Base-by-base conservation (phyloP, 257 asterid species). In the Penstemon barbatus region DNA sequence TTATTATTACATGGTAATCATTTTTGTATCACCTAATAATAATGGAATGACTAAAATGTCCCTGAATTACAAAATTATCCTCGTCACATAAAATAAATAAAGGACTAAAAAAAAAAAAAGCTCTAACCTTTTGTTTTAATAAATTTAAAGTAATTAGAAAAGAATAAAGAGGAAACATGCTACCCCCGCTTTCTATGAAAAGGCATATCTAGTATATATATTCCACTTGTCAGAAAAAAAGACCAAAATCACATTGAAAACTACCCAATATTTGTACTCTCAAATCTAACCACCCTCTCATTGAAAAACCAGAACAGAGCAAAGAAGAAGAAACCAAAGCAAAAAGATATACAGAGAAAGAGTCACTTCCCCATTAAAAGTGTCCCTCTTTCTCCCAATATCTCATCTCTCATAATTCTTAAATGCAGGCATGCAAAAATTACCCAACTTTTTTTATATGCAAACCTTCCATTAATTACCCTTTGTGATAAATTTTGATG, bases 401-500 rank as follows among this genome's bases (percentile, higher is more conserved):
- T 3, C 2, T 4, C n/a, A 7, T 39, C 40, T 55, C 11, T 1
- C 4, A 40, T 44, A 6, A 45, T 10, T 25, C 68, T 36, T 50
- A 77, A 53, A 80, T 74, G 85, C 78, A 77, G 82, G 76, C 77
- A 80, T 70, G 77, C 69, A 66, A 65, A 58, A 38, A 43, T 13
- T 1, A 12, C 68, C 7, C 61, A 6, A 3, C 12, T 40, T 12
- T 19, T 15, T 33, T 71, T 66, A 5, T 45, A 49, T 33, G 18
- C 51, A 3, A 44, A 46, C 33, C 37, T 52, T 45, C 44, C 10
- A 58, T 39, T 49, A 33, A 40, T 51, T 44, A 13, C 25, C 45
- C 63, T 57, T 3, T 38, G 7, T 5, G 3, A 63, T 70, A 25
- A 13, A 2, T 68, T 62, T 57, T 13, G 33, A 25, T 25, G 33